phyloP scores from a whole-genome alignment of 1,284 basidiomycete genomes.

The Malassezia globosa region DNA sequence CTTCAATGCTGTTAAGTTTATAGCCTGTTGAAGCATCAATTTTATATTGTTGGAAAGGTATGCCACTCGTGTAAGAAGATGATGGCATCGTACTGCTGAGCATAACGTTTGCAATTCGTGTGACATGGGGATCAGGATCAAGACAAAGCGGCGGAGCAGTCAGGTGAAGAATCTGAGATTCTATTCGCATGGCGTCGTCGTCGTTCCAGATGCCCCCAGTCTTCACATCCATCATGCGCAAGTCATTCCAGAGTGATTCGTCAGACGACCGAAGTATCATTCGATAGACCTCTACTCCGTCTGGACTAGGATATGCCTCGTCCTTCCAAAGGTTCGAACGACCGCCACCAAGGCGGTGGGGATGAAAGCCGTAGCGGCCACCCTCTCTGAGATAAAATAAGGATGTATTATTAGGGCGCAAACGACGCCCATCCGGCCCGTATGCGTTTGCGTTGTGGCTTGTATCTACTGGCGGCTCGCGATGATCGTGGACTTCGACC shows the following conservation, averaged over 20 bases:
- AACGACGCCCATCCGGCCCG: not conserved
- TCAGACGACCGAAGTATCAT: slow-evolving; percentile 37
- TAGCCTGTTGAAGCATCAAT: slow-evolving; percentile 18
- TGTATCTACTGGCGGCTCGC: slow-evolving; percentile 16
- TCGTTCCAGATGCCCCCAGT: slow-evolving; percentile 36
- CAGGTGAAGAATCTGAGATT: slow-evolving; percentile 34
- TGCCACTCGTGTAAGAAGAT: slow-evolving; percentile 20
- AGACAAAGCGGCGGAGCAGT: slow-evolving; percentile 43
- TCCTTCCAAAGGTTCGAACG: not conserved
- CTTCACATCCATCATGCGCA: slow-evolving; percentile 34
- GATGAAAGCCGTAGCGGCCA: slow-evolving; percentile 23
- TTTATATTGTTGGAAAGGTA: slow-evolving; percentile 16
- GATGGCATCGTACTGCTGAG: slow-evolving; percentile 34
- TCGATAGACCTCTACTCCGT: slow-evolving; percentile 35
- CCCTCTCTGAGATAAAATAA: slow-evolving; percentile 32
- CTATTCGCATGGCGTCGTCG: slow-evolving; percentile 37
- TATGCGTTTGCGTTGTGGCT: not conserved
- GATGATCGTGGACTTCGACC: slow-evolving; percentile 43
- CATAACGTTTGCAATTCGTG: slow-evolving; percentile 41
- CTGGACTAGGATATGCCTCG: slow-evolving; percentile 14
- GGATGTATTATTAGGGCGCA: slow-evolving; percentile 5
- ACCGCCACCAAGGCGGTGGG: slow-evolving; percentile 7
- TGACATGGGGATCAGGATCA: slow-evolving; percentile 34
- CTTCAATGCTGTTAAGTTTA: slow-evolving; percentile 34
- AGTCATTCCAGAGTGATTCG: slow-evolving; percentile 39